Base-by-base conservation (phyloP, 306 rosid genomes). In the Cucurbita maxima region DNA sequence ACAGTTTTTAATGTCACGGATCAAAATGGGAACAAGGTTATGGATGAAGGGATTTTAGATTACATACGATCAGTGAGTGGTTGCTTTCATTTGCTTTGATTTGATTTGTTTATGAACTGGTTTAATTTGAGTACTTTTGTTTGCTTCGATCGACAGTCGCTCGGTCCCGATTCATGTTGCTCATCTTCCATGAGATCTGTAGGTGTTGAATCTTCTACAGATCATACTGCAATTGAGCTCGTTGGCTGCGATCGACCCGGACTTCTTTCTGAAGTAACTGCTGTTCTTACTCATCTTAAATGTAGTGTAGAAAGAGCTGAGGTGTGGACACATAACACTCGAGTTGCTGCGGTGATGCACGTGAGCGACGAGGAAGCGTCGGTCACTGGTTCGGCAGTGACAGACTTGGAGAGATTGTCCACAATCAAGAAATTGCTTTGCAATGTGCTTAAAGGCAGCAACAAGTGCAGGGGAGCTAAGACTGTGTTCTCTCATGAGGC, bases 1-100 rank as follows among this genome's bases (percentile, higher is more conserved):
- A 41, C 87, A 93, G 98, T 93, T 83, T 93, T 93, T 74, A 82
- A 93, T 85, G 96, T 93, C 82, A 93, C 97, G 48, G 96, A 80
- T 81, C 90, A 90, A 83, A 87, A 90, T 77, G 97, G 97, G 73
- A 88, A 84, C 82, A 93, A 90, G 84, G 84, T 93, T 62, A 84
- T 88, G 6, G 92, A 93, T 81, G 92, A 87, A 79, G 90, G 80
- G 41, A 79, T 90, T 82, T 77, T 90, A 80, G 90, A 87, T 37
- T 93, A 93, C 78, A 88, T 93, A 77, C 73, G 38, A 76, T 88
- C 88, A 84, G 98, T 88, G 61, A 74, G 83, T 77, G 72, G 54
- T 56, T 41, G 68, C 6, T 79, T 82, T 68, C 44, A 51, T 40
- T 54, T 5, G 79, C 47, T 30, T 72, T 75, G 55, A 67, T 19